Evolutionary conservation across 108 stramenopile species (phyloP).

Genomic region (Cyclotella baltica): DNA sequence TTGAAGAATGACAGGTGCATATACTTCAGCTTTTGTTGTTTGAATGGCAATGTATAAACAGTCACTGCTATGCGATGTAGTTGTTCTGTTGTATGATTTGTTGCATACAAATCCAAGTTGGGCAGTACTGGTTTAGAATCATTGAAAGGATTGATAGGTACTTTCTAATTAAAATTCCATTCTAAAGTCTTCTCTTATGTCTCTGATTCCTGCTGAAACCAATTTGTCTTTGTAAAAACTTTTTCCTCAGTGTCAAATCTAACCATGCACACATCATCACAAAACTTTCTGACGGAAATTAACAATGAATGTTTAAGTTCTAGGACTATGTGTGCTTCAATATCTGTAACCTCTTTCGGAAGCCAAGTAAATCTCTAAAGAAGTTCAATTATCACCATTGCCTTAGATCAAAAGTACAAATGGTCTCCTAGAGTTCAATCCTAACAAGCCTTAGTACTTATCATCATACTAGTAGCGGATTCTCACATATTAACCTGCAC

Average conservation of each 20-base stretch:
- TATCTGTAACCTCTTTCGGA: background rate
- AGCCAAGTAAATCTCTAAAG: slow-evolving; percentile 26
- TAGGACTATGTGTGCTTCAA: slow-evolving; percentile 20
- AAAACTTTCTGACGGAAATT: slow-evolving; percentile 15
- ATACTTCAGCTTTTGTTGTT: slow-evolving; percentile 15
- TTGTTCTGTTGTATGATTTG: background rate
- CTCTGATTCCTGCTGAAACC: background rate
- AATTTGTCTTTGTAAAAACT: slow-evolving; percentile 6
- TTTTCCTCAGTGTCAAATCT: slow-evolving; percentile 11
- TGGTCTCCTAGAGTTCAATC: too few species aligned
- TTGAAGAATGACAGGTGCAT: slow-evolving; percentile 21
- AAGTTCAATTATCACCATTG: too few species aligned
- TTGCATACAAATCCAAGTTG: background rate
- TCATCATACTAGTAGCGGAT: too few species aligned
- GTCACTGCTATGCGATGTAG: background rate
- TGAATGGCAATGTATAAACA: slow-evolving; percentile 8
- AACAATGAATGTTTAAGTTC: slow-evolving; percentile 11
- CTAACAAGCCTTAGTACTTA: too few species aligned
- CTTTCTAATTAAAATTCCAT: too few species aligned
- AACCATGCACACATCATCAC: slow-evolving; percentile 26
- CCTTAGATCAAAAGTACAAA: too few species aligned
- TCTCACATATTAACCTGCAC: too few species aligned
- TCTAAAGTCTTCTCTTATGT: slow-evolving; percentile 4
- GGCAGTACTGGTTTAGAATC: background rate
- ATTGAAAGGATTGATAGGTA: slow-evolving; percentile 17